phyloP scores from a whole-genome alignment of 2,329 filamentous ascomycete species.

The Monosporascus sp. region DNA sequence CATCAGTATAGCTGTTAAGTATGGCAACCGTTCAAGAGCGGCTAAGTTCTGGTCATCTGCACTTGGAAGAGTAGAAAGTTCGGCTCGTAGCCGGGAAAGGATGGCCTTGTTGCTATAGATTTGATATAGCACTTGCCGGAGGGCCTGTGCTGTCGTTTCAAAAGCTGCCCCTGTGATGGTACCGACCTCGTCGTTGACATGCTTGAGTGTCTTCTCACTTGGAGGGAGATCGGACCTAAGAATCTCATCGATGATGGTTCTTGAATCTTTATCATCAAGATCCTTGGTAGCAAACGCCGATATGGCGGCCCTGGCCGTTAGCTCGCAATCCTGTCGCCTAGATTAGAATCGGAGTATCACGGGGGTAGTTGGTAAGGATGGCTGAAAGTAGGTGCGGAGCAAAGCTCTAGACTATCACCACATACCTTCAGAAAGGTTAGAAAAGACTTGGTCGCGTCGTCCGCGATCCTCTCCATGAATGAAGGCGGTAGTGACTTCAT shows the following conservation, averaged over 20 bases:
- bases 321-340: too few species aligned
- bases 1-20: conserved; percentile 1
- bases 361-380: too few species aligned
- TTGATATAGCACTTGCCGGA: not conserved
- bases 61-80: not conserved
- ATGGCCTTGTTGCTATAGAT: not conserved
- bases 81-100: not conserved
- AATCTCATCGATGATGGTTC: not conserved
- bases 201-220: not conserved
- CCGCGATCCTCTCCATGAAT: not conserved
- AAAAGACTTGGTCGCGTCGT: not conserved
- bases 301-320: too few species aligned
- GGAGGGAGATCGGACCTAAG: not conserved
- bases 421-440: too few species aligned
- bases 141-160: not conserved
- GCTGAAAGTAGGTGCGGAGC: too few species aligned
- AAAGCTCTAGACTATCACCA: too few species aligned
- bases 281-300: too few species aligned
- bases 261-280: too few species aligned
- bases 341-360: too few species aligned
- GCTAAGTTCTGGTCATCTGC: too few species aligned
- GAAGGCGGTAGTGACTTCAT: conserved; percentile 1
- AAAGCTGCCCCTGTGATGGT: not conserved
- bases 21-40: conserved; percentile 1
- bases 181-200: not conserved